phyloP scores from a whole-genome alignment of 2,329 filamentous ascomycete genomes.

The Fusarium citri region DNA sequence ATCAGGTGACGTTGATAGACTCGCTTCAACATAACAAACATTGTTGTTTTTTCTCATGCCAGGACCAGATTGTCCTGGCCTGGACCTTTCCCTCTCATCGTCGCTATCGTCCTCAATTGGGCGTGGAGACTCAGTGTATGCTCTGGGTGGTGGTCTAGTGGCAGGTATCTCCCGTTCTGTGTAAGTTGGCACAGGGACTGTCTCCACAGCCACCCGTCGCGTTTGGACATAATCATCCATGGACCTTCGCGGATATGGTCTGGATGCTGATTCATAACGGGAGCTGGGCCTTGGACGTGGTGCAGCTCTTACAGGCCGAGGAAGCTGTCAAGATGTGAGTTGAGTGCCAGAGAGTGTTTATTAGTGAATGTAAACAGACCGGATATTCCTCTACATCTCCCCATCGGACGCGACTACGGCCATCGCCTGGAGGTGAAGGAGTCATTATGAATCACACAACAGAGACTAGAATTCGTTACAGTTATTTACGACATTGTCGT shows the following conservation, averaged over 20 bases:
- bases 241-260: background rate
- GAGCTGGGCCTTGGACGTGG: background rate
- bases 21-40: background rate
- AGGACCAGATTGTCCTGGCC: background rate
- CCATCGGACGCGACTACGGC: conserved; percentile 34
- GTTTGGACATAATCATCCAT: conserved; percentile 1
- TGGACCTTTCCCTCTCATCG: background rate
- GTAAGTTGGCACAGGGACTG: background rate
- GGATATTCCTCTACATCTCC: conserved; percentile 31
- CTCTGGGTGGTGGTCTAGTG: background rate
- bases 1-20: conserved; percentile 23
- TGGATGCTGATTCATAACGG: conserved; percentile 4
- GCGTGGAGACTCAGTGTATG: conserved; percentile 32
- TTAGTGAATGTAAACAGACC: conserved; percentile 25
- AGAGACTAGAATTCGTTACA: background rate
- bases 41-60: background rate
- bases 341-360: background rate
- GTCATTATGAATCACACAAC: conserved; percentile 11
- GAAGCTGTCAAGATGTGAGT: conserved; percentile 22
- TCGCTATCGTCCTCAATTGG: conserved; percentile 34
- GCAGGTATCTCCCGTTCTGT: conserved; percentile 2
- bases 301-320: conserved; percentile 10
- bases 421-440: conserved; percentile 13
- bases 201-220: background rate
- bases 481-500: background rate